Base-by-base conservation (phyloP, 2,329 filamentous ascomycete genomes). In the Aspergillus cejpii region DNA sequence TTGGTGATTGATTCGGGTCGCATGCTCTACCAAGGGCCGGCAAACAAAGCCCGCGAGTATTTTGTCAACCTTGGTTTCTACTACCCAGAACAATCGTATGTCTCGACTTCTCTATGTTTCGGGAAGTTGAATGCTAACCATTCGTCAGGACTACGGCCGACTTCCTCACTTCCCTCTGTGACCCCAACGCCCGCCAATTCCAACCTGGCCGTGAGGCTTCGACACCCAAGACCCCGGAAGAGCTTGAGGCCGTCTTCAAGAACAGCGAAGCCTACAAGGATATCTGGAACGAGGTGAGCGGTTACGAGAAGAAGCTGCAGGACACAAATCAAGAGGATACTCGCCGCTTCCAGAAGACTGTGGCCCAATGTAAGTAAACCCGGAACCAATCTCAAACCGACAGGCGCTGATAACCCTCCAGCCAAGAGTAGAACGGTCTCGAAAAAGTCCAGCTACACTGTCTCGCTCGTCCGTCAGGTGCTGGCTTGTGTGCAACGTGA, bases 121-220 rank as follows among this genome's bases (percentile, higher is more conserved):
- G 17, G 11, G 5, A 6, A 19, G 5, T 12, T 17, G 3, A 5
- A 37, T 36, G 19, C 44, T 48, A 37, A 51, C 38, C 15, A 12
- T 3, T 24, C 26, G 26, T n/a, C 29, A 53, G 83, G 58, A 90
- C 85, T 0, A 89, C 85, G 0, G 80, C 85, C 1, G 86, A 90
- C 61, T 90, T 89, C 67, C 65, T 90, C 36, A 89, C 85, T 1
- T 82, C 84, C 0, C 74, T 88, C 12, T 87, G 84, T 1, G 87
- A 91, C 60, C 78, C 83, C 1, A 78, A 76, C 7, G 85, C 88
- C 57, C 77, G 87, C 27, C 74, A 77, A 12, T 83, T 89, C 60
- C 77, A 83, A 15, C 64, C 73, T 0, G 84, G 83, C 1, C 82
- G 74, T 52, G 81, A 89, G 56, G 70, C 75, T 6, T 78, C 75